Evolutionary conservation across 2,329 filamentous ascomycete species (phyloP).

Genomic region (Leptoxyphium fumago): DNA sequence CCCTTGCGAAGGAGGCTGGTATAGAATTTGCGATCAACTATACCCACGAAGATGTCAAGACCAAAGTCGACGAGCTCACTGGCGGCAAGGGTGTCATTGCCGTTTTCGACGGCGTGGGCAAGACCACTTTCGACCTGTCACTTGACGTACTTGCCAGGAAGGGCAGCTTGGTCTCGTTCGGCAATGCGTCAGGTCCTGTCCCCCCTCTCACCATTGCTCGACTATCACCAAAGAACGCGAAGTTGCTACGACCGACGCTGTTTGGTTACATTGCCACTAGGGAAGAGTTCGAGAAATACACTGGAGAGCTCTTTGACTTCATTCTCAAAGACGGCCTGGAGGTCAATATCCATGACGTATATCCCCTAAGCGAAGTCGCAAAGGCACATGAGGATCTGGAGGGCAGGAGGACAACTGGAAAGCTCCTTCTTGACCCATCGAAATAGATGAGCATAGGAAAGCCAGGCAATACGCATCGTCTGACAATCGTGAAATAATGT

Average conservation of each 20-base stretch:
- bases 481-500: not conserved
- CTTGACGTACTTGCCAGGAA: conserved; percentile 62
- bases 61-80: conserved; percentile 53
- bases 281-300: conserved; percentile 58
- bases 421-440: conserved; percentile 55
- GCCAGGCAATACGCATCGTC: not conserved
- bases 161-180: conserved; percentile 64
- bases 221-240: conserved; percentile 60
- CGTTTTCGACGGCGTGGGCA: conserved; percentile 77
- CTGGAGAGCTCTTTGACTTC: conserved; percentile 57
- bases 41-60: conserved; percentile 40
- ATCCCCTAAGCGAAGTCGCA: conserved; percentile 57
- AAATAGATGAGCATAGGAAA: conserved; percentile 9
- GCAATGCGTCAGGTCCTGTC: conserved; percentile 67
- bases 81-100: conserved; percentile 57
- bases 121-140: conserved; percentile 67
- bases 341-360: conserved; percentile 60
- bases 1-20: conserved; percentile 53
- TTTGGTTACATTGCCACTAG: conserved; percentile 54
- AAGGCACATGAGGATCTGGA: conserved; percentile 67
- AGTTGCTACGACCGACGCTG: conserved; percentile 59
- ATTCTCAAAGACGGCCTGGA: conserved; percentile 55
- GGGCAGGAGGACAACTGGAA: conserved; percentile 68
- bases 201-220: conserved; percentile 49
- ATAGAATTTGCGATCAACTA: conserved; percentile 63